Percentiles rank a stretch among this genome's conserved stretches.
Conservation (phyloP, 805 yeast species). For the Ogataea ganodermae region DNA sequence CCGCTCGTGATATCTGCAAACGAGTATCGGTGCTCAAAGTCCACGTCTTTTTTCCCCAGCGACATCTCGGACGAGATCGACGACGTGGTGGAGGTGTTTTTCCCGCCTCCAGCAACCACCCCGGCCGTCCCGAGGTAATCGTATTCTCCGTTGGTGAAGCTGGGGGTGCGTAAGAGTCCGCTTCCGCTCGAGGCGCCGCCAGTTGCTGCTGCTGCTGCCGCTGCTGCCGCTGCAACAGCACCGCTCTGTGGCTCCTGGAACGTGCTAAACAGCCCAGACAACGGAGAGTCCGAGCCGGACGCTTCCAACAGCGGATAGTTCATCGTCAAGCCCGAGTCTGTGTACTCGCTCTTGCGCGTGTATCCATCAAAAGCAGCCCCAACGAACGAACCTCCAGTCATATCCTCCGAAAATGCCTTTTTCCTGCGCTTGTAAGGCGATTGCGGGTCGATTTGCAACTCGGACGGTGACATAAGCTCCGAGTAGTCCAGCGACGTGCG, state of each 20-base stretch:
- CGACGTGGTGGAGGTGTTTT: constrained; percentile 15
- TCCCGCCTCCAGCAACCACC: not conserved
- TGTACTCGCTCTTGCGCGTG: constrained; percentile 19
- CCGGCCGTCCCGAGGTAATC: constrained; percentile 5
- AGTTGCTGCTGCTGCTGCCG: not conserved
- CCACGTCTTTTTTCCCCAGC: constrained; percentile 20
- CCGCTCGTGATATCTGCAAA: constrained; percentile 18
- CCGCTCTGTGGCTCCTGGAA: constrained; percentile 22
- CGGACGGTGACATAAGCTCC: constrained; percentile 13
- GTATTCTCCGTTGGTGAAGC: constrained; percentile 11
- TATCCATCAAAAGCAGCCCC: constrained; percentile 22
- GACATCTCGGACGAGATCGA: constrained; percentile 26
- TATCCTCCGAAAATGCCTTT: constrained; percentile 15
- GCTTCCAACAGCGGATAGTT: constrained; percentile 19
- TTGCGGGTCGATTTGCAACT: constrained; percentile 6
- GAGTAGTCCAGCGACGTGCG: constrained; percentile 24
- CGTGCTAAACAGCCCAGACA: constrained; percentile 25
- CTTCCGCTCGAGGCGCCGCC: not conserved
- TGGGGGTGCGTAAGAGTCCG: constrained; percentile 17
- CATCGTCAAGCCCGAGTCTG: constrained; percentile 8
- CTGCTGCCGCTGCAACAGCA: not conserved
- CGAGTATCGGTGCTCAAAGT: constrained; percentile 29
- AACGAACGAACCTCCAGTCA: constrained; percentile 3
- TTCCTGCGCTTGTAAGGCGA: constrained; percentile 15
- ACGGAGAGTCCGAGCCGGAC: constrained; percentile 19